Evolutionary conservation across 2,329 filamentous ascomycete species (phyloP), one percentile per base, ranked within the genome.

Genomic region (Penicillium sp.): DNA sequence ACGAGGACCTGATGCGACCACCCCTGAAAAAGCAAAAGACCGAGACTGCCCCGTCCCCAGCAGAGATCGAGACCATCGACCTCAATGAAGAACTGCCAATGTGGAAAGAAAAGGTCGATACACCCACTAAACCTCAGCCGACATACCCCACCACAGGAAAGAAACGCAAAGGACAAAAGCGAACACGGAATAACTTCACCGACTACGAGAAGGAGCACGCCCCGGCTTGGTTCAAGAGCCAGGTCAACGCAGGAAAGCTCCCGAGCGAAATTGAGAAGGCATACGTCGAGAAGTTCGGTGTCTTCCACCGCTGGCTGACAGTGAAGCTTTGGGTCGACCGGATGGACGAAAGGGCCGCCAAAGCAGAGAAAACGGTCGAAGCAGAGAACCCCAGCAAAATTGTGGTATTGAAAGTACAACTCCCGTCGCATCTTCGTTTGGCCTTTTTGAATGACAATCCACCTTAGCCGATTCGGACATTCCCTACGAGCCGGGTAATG

Each of bases 161-260:
- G n/a, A 26, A 13, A 39, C 34, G 8, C 13, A 32, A 26, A 24
- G 31, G 29, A 18, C 10, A 29, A 4, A 45, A 40, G 16, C 40
- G 53, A 35, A 32, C 22, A 13, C 40, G 53, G 4, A 52, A 52
- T 4, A 55, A 52, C 40, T 55, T 55, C 42, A 55, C 53, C 7
- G 40, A 52, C 5, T 51, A 52, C 9, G 53, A 55, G 32, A 52
- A 22, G 10, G 20, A 52, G 6, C 40, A 52, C 4, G 53, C 35
- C 3, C 53, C 53, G 22, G 34, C 20, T 9, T 55, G 53, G 53
- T 40, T 55, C 34, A 44, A 44, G 24, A 11, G 20, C 16, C 20
- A 45, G 8, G 5, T 46, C 14, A 26, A 31, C 5, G 40, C 40
- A 34, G 40, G 34, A 18, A 53, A 4, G 4, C 1, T 3, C 8